A percentile compares a stretch with the other conserved stretches of the same genome.
Evolutionary conservation across 2,329 filamentous ascomycete genomes (phyloP).

Genomic region (Fonsecaea pedrosoi): DNA sequence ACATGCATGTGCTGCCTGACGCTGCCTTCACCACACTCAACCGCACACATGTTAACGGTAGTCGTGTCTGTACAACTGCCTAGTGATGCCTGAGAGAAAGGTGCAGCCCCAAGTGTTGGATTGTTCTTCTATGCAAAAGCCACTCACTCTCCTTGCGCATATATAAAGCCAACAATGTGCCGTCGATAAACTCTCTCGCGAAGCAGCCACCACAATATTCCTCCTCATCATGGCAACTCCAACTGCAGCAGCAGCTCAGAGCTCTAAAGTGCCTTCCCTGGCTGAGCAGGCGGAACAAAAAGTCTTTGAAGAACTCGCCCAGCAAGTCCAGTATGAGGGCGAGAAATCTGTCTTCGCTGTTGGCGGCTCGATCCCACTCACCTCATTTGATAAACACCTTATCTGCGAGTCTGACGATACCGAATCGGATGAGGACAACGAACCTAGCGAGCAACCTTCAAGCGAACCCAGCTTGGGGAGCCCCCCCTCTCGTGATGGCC

Average conservation of each 20-base stretch:
- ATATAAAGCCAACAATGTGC: background rate
- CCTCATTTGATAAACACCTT: background rate
- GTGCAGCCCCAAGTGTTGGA: background rate
- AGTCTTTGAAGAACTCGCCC: constrained; percentile 4
- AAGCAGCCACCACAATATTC: background rate
- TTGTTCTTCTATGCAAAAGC: background rate
- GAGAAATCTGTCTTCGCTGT: constrained; percentile 7
- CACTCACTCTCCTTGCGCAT: background rate
- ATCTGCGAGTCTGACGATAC: constrained; percentile 13
- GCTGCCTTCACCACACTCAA: background rate
- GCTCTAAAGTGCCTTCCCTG: background rate
- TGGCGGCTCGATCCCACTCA: constrained; percentile 6
- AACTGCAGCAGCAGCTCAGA: background rate
- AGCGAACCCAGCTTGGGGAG: background rate
- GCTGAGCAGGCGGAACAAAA: constrained; percentile 7
- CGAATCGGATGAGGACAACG: background rate
- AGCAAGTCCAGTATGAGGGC: background rate
- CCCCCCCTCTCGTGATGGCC: background rate
- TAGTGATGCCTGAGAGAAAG: background rate
- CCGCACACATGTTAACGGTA: background rate
- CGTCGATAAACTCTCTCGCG: background rate
- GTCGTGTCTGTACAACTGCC: background rate
- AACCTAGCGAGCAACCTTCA: background rate
- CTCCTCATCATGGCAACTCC: background rate
- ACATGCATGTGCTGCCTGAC: background rate